These are phyloP conservation scores for Aspergillus clavatus DNA, from an alignment of 2,329 filamentous ascomycete genomes.

Conservation along the genomic window DNA sequence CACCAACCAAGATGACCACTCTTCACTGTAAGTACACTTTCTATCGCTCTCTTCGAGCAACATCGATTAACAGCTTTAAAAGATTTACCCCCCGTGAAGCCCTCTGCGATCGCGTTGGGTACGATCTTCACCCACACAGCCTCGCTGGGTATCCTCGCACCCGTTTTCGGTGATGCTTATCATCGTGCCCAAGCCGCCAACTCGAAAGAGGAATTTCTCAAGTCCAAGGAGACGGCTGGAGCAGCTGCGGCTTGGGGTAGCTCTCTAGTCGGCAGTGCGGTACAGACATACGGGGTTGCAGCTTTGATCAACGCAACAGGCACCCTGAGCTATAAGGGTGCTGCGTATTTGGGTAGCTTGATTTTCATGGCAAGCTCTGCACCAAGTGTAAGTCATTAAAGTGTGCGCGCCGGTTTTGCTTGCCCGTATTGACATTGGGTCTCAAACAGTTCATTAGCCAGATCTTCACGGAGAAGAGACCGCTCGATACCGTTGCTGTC, in stretches of 20 bases:
- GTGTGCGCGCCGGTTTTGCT: neutral
- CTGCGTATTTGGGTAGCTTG: constrained; percentile 83
- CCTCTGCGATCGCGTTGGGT: constrained; percentile 93
- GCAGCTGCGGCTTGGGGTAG: constrained; percentile 87
- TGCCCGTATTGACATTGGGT: constrained; percentile 19
- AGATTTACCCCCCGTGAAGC: constrained; percentile 84
- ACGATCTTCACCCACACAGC: constrained; percentile 92
- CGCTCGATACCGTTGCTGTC: constrained; percentile 83
- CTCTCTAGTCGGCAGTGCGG: constrained; percentile 78
- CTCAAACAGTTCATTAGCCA: constrained; percentile 70
- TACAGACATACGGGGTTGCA: constrained; percentile 85
- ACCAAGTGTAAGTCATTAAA: constrained; percentile 63
- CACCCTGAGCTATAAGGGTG: constrained; percentile 93
- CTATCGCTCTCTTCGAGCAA: neutral
- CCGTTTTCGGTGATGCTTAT: constrained; percentile 92
- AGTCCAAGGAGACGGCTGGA: constrained; percentile 84
- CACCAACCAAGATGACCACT: constrained; percentile 50
- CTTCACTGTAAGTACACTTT: constrained; percentile 51
- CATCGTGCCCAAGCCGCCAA: constrained; percentile 85
- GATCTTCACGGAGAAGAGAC: constrained; percentile 84
- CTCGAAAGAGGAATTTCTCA: constrained; percentile 94
- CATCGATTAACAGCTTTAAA: constrained; percentile 6
- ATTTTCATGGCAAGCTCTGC: constrained; percentile 90
- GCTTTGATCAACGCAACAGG: constrained; percentile 92
- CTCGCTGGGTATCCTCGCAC: constrained; percentile 80